phyloP scores from a whole-genome alignment of 805 yeast species.

The Yamadazyma scolyti region DNA sequence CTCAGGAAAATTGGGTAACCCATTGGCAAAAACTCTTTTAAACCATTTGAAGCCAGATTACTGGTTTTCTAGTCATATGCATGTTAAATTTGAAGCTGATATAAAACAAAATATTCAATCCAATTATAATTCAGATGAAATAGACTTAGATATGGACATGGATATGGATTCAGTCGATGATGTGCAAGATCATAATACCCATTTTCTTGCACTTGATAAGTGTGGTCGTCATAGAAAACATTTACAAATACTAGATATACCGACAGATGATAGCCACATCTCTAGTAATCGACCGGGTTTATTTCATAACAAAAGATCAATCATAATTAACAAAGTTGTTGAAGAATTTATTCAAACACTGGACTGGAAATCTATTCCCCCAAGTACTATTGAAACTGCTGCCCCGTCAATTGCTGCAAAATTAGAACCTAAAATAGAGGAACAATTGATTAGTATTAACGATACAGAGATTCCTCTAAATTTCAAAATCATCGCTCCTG shows the following conservation, averaged over 20 bases:
- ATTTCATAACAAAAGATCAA: slow-evolving; percentile 26
- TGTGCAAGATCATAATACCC: neutral
- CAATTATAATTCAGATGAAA: slow-evolving; percentile 13
- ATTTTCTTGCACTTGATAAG: slow-evolving; percentile 80
- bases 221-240: slow-evolving; percentile 65
- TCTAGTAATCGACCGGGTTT: slow-evolving; percentile 11
- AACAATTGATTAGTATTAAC: neutral
- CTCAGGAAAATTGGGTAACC: slow-evolving; percentile 65
- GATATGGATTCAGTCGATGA: slow-evolving; percentile 4
- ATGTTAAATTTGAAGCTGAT: slow-evolving; percentile 63
- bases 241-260: slow-evolving; percentile 49
- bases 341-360: slow-evolving; percentile 18
- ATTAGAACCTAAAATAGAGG: neutral
- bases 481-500: slow-evolving; percentile 26
- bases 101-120: slow-evolving; percentile 19
- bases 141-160: slow-evolving; percentile 18
- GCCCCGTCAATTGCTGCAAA: neutral
- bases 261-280: slow-evolving; percentile 8
- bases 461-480: slow-evolving; percentile 14
- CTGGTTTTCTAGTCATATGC: slow-evolving; percentile 93
- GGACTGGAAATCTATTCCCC: slow-evolving; percentile 12
- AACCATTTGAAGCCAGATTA: slow-evolving; percentile 52
- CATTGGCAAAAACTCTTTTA: slow-evolving; percentile 57
- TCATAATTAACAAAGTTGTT: slow-evolving; percentile 33
- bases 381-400: too few species aligned